Base-by-base conservation (phyloP, 2,329 filamentous ascomycete genomes). In the Endoconidiophora polonica region DNA sequence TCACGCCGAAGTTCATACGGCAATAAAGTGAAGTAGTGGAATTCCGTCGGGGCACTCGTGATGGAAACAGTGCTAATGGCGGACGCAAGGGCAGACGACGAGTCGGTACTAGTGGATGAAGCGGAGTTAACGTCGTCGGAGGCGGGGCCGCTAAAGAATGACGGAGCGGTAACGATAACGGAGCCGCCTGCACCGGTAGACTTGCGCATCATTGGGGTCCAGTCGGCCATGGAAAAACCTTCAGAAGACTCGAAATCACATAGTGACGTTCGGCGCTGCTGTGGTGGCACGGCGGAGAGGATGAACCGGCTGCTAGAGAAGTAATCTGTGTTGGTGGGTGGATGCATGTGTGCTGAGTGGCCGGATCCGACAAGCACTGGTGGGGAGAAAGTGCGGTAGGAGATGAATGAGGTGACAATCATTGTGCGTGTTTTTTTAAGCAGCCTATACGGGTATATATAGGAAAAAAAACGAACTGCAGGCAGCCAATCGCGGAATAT, bases 1-100 rank as follows among this genome's bases (percentile, higher is more conserved):
- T 54, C 52, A 26, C 36, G 43, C 5, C 56, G 55, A 16, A 57
- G 48, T 40, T 56, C 55, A 14, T 44, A 50, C 9, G 55, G 55
- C 33, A 57, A 29, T 20, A 54, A 48, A n/a, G 38, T 45, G 36
- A 57, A 57, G 23, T 44, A 29, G 18, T 26, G 48, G 41, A 56
- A 56, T 29, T 20, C 18, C n/a, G 38, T 29, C 18, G 23, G 6
- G 29, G 29, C 29, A 12, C 29, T 33, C 7, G 29, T 9, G 12
- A 33, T 12, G 9, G 29, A 33, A 10, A 33, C 29, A 33, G 29
- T 9, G 29, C 29, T 33, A 12, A 33, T 12, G 3, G 29, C 29
- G 29, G 29, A 33, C 12, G 29, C 9, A 33, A 33, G 9, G 29
- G 29, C 29, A 5, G 29, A 7, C 29, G 29, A 33, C 29, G 29